phyloP scores from a whole-genome alignment of 306 rosid species.

The Glycyrrhiza uralensis region DNA sequence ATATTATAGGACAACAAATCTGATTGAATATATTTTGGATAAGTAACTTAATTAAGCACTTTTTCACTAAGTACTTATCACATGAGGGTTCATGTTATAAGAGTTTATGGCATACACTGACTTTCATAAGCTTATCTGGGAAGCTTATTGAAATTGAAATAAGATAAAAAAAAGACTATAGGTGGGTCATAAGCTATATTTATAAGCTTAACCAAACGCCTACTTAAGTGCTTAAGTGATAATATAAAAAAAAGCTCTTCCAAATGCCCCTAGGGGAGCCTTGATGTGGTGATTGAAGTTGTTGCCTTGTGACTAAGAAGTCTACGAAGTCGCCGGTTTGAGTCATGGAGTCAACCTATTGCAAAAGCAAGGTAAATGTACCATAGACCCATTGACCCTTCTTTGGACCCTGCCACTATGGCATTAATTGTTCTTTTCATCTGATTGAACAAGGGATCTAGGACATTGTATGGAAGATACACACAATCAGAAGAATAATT shows the following conservation, averaged over 20 bases:
- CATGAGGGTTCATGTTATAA: background rate
- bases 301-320: background rate
- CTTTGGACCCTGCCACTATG: background rate
- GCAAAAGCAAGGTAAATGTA: background rate
- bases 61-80: background rate
- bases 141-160: background rate
- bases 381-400: background rate
- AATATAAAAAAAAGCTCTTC: background rate
- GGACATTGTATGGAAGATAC: background rate
- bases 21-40: background rate
- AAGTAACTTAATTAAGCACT: background rate
- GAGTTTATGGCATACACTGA: background rate
- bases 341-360: background rate
- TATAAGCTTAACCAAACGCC: background rate
- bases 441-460: background rate
- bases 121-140: background rate
- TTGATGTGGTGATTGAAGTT: background rate
- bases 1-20: background rate
- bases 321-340: background rate
- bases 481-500: background rate
- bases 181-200: background rate
- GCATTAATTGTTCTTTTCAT: background rate
- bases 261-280: background rate
- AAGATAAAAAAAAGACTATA: background rate
- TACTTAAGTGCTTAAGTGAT: background rate